These are phyloP conservation scores for Pseudophaeomoniella oleicola DNA, from an alignment of 2,329 filamentous ascomycete genomes.

Conservation along the genomic window DNA sequence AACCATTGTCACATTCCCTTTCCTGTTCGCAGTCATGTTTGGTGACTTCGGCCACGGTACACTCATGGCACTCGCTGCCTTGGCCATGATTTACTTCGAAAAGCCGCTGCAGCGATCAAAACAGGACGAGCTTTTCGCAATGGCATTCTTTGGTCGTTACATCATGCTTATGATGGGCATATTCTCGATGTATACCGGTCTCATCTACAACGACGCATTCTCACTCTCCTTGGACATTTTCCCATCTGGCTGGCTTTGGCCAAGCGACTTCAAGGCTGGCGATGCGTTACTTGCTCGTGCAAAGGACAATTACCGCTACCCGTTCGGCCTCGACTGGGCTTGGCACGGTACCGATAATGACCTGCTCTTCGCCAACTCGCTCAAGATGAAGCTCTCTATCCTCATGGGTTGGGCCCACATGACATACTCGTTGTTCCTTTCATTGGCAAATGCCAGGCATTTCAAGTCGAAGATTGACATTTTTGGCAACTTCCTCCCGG, in stretches of 20 bases:
- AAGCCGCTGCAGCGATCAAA: conserved; percentile 70
- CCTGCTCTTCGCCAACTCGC: conserved; percentile 90
- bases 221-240: conserved; percentile 86
- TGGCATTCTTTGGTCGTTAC: conserved; percentile 98
- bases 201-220: conserved; percentile 96
- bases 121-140: conserved; percentile 90
- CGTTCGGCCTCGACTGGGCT: conserved; percentile 87
- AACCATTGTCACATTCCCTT: conserved; percentile 96
- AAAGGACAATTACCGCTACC: conserved; percentile 68
- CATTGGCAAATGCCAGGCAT: conserved; percentile 83
- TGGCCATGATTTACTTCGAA: conserved; percentile 95
- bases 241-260: conserved; percentile 79
- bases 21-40: conserved; percentile 99
- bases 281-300: conserved; percentile 52
- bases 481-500: conserved; percentile 92
- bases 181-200: conserved; percentile 91
- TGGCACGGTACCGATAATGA: conserved; percentile 97
- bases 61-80: conserved; percentile 71
- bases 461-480: conserved; percentile 94
- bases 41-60: conserved; percentile 89
- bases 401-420: conserved; percentile 84
- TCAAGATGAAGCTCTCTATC: conserved; percentile 99
- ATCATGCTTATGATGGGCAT: conserved; percentile 97
- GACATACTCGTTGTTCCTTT: conserved; percentile 92
- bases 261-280: conserved; percentile 50